Evolutionary conservation across 495 filamentous ascomycete genomes (phyloP), one percentile per base, ranked within the genome.

Genomic region (Penicillium parvum): DNA sequence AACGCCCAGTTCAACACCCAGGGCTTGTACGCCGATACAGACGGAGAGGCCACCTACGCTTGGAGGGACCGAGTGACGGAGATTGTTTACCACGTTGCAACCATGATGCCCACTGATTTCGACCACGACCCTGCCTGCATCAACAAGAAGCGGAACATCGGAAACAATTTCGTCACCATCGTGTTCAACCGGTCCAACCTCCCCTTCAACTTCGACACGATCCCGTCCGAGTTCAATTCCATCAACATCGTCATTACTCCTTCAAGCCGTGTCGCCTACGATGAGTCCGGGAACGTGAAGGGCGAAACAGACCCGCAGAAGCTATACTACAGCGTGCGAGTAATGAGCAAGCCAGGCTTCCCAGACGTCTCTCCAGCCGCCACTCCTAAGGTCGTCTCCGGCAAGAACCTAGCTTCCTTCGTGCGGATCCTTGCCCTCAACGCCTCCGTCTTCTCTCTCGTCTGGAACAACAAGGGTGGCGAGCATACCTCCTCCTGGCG

Each of bases 161-260:
- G 94, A 28, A 99, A 99, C 55, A 95, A 99, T 67, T 94, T 84
- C 54, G 94, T 99, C 50, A 97, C 94, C 53, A 95, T 99, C 52
- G 82, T 99, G 36, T 99, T 90, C 70, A 99, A 99, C 59, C 86
- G 92, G 45, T 96, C 90, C 11, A 91, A 95, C 17, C 57, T 78
- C 18, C 82, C 87, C 0, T 97, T 95, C 72, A 74, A 78, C 40
- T 94, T 96, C 54, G 81, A 95, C 61, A 96, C 88, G 3, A 90
- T 99, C 46, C 88, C 88, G 0, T 90, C 87, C 0, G 84, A 88
- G 49, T 95, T 97, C 72, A 96, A 96, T 61, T 92, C 82, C 49
- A 88, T 97, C 64, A 88, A 95, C 65, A 97, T 99, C 49, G 82
- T 96, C 50, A 89, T 99, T 57, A 87, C 85, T 2, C 94, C 94